These are phyloP conservation scores for Cladobotryum protrusum DNA, from an alignment of 2,329 filamentous ascomycete genomes.

Conservation along the genomic window DNA sequence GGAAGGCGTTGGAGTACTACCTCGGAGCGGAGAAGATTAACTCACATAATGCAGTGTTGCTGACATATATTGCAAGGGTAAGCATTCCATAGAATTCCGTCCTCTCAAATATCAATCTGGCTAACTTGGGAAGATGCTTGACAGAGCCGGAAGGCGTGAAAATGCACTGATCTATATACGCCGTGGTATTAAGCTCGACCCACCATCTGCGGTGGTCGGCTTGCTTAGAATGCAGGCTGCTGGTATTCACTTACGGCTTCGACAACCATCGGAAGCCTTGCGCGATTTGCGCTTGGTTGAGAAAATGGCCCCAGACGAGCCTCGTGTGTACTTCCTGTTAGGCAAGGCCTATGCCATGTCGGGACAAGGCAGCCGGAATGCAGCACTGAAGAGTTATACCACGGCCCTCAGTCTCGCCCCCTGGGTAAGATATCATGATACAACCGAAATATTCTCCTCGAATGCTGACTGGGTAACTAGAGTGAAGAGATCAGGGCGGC, in stretches of 20 bases:
- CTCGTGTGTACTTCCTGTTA: constrained; percentile 9
- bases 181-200: constrained; percentile 8
- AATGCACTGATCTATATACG: not conserved
- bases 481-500: not conserved
- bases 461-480: not conserved
- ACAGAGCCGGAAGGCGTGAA: not conserved
- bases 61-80: constrained; percentile 17
- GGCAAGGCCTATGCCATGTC: constrained; percentile 9
- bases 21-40: constrained; percentile 16
- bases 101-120: not conserved
- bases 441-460: not conserved
- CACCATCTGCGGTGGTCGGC: constrained; percentile 2
- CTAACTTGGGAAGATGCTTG: not conserved
- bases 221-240: constrained; percentile 9
- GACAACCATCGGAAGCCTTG: constrained; percentile 6
- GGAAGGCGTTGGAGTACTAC: constrained; percentile 15
- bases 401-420: not conserved
- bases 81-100: constrained; percentile 1
- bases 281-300: constrained; percentile 6
- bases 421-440: not conserved
- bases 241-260: constrained; percentile 6
- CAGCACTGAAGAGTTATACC: not conserved
- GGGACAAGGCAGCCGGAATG: not conserved
- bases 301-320: constrained; percentile 8
- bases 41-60: constrained; percentile 14